Base-by-base conservation (phyloP, 1,284 basidiomycete species). In the Apiotrichum sp. region DNA sequence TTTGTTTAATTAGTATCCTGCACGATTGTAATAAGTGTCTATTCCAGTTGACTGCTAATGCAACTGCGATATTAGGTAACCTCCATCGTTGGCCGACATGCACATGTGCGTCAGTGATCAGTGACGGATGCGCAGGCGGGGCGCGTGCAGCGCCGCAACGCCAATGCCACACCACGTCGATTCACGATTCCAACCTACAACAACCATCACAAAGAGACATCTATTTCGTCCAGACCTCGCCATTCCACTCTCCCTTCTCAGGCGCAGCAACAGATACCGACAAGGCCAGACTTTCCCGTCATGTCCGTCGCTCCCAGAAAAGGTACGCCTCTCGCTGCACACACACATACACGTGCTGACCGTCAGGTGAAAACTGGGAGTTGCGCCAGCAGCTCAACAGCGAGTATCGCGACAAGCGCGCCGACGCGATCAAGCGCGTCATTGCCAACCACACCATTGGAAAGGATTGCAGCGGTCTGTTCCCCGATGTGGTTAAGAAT, bases 401-500 rank as follows among this genome's bases (percentile, higher is more conserved):
- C 69, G 90, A 97, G 73, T 97, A 96, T 78, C 82, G 86, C 59
- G 93, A 97, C 66, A 89, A 90, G 72, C 82, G 95, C 57, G 97
- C 97, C 76, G 95, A 98, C 86, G 96, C 95, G 4, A 97, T 98
- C 80, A 98, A 98, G 78, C 83, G 89, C 49, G 89, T 91, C 60
- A 95, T 95, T 71, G 92, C 92, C 49, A 92, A 90, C 65, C 93
- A 95, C 87, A 95, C 91, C 1, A 89, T 96, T 59, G 90, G 91
- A 55, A 96, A 96, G 83, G 92, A 97, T 78, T 90, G 95, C 75
- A 88, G 88, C 72, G 95, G 92, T 36, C 84, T 98, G 61, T 98
- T 98, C 72, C 92, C 93, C 6, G 92, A 97, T 77, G 95, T 98
- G 31, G 86, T 99, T 72, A 98, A 98, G 83, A 98, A 98, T 78